A percentile compares a stretch with the other conserved stretches of the same genome.
These are phyloP conservation scores for Rachicladosporium sp. DNA, from an alignment of 2,329 filamentous ascomycete genomes.

Conservation along the genomic window DNA sequence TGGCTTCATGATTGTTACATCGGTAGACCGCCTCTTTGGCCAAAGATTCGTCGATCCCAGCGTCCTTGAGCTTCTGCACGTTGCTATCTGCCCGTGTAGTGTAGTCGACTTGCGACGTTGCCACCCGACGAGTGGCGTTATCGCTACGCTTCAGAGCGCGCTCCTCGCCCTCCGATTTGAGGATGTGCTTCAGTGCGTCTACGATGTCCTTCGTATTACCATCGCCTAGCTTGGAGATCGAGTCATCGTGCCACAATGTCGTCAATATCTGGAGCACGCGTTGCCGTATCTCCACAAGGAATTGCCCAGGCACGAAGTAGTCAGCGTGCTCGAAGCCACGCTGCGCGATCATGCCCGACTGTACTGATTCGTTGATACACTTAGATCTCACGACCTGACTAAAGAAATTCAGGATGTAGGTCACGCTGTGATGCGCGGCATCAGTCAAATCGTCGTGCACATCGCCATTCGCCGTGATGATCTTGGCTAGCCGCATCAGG, in stretches of 20 bases:
- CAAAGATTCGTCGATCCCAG: conserved; percentile 47
- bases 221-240: conserved; percentile 69
- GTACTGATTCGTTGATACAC: conserved; percentile 63
- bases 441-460: conserved; percentile 7
- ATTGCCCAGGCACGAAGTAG: conserved; percentile 57
- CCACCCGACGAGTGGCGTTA: conserved; percentile 38
- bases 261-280: conserved; percentile 64
- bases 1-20: conserved; percentile 52
- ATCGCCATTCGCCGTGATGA: conserved; percentile 30
- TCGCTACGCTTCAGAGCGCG: conserved; percentile 52
- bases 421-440: conserved; percentile 37
- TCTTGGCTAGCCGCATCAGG: conserved; percentile 16
- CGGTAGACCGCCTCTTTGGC: conserved; percentile 72
- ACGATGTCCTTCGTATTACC: conserved; percentile 68
- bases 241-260: conserved; percentile 71
- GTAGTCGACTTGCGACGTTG: conserved; percentile 40
- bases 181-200: conserved; percentile 68
- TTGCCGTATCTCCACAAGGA: conserved; percentile 75
- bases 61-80: conserved; percentile 32
- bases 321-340: conserved; percentile 38
- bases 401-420: conserved; percentile 77
- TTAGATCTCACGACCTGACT: conserved; percentile 64
- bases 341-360: conserved; percentile 44
- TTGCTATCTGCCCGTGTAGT: conserved; percentile 35
- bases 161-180: conserved; percentile 64